Conservation (phyloP, 2,329 filamentous ascomycete species). For the Helotiales sp. region DNA sequence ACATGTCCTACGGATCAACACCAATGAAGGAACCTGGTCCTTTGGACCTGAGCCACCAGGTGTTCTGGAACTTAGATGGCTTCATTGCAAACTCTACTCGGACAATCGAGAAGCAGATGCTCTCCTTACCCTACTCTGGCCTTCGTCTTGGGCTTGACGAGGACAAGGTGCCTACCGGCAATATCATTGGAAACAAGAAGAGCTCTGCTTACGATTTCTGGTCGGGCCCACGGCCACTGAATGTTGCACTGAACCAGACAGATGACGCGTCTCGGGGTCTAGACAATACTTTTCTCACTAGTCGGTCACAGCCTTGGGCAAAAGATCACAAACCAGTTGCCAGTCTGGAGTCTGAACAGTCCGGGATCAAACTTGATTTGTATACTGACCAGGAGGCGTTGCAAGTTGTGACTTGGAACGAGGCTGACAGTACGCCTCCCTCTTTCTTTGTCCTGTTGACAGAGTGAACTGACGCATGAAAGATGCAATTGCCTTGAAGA, state of each 20-base stretch:
- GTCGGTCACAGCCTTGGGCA: too few species aligned
- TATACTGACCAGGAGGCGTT: too few species aligned
- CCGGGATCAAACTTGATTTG: too few species aligned
- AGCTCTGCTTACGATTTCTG: constrained; percentile 77
- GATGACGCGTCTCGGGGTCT: background rate
- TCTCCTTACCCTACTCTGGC: constrained; percentile 69
- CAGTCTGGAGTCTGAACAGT: too few species aligned
- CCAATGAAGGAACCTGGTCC: too few species aligned
- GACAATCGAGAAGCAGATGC: constrained; percentile 64
- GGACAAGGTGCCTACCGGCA: constrained; percentile 71
- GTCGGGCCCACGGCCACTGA: constrained; percentile 74
- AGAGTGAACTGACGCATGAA: too few species aligned
- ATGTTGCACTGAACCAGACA: constrained; percentile 36
- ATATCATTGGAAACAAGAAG: constrained; percentile 63
- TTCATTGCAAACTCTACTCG: constrained; percentile 63
- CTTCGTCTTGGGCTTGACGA: constrained; percentile 66
- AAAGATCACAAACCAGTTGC: too few species aligned
- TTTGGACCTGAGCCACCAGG: constrained; percentile 69
- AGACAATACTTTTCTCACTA: constrained; percentile 9
- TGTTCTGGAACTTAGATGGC: constrained; percentile 78
- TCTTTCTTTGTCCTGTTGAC: too few species aligned
- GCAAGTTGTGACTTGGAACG: too few species aligned
- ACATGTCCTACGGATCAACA: too few species aligned
- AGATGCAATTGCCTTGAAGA: too few species aligned
- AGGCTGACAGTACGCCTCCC: too few species aligned